Evolutionary conservation across 2,329 filamentous ascomycete species (phyloP).

Genomic region (Trichoderma sp.): DNA sequence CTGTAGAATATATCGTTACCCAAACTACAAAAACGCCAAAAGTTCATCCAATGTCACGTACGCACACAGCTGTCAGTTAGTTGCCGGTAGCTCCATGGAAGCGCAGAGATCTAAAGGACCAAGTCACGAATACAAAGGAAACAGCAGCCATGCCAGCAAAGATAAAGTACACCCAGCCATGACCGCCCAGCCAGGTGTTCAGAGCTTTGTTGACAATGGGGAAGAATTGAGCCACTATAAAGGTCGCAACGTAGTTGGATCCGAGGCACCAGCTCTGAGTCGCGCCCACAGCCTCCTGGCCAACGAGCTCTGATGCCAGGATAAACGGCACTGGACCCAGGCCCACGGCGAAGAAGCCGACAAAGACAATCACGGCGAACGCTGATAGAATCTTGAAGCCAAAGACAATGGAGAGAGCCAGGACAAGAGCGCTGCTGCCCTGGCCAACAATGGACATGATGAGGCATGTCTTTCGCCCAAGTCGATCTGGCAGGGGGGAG

Average conservation of each 20-base stretch:
- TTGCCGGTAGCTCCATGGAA: conserved; percentile 28
- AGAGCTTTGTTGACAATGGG: conserved; percentile 79
- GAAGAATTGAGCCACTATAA: conserved; percentile 93
- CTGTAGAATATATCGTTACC: not conserved
- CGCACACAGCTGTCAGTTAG: conserved; percentile 3
- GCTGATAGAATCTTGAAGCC: conserved; percentile 76
- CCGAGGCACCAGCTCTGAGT: conserved; percentile 87
- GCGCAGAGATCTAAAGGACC: conserved; percentile 28
- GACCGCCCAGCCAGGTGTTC: conserved; percentile 64
- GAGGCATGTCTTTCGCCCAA: conserved; percentile 85
- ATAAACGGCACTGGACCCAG: conserved; percentile 95
- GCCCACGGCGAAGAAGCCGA: conserved; percentile 86
- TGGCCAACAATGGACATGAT: conserved; percentile 83
- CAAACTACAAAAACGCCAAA: conserved; percentile 8
- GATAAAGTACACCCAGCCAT: conserved; percentile 88
- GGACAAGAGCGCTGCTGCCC: conserved; percentile 73
- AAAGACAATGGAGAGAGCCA: conserved; percentile 80
- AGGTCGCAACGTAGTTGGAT: conserved; percentile 88
- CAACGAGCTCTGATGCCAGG: conserved; percentile 86
- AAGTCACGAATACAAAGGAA: conserved; percentile 72
- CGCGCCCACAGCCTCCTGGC: conserved; percentile 85
- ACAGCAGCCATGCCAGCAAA: conserved; percentile 75
- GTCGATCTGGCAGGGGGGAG: conserved; percentile 81
- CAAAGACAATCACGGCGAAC: conserved; percentile 80
- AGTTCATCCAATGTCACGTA: not conserved